Base-by-base conservation (phyloP, 768 basidiomycete genomes). In the Auriscalpium microsporum region DNA sequence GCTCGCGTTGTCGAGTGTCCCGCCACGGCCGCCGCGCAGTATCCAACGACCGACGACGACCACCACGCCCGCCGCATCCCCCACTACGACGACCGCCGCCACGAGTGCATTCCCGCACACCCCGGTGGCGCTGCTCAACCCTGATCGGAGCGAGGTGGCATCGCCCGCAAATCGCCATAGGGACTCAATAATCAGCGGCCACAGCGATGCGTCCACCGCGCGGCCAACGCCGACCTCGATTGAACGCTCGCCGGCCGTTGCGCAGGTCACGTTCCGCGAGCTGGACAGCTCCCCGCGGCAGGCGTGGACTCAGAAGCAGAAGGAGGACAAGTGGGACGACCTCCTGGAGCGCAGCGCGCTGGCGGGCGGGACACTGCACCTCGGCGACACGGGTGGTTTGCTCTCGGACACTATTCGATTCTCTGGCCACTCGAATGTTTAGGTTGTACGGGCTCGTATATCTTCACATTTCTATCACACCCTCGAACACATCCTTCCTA, bases 361-460 rank as follows among this genome's bases (percentile, higher is more conserved):
- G 50, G 88, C 88, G 1, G 88, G 88, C 1, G 88, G 88, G 45
- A 90, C 88, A 52, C 64, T 90, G 53, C 84, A 82, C 61, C 64
- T 89, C 7, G 78, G 72, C 5, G 50, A 46, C 23, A 54, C 44
- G 23, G 61, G 64, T 36, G 72, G 73, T 8, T 73, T 70, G 17
- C 68, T 80, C 62, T 77, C 78, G 53, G 78, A 78, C 56, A 69
- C 55, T 28, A 48, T 76, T 28, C 68, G 73, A 8, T 69, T 75
- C 50, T 78, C 77, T 51, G 56, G 57, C 13, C 59, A 59, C 55
- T 64, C 65, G 17, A 8, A 45, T 37, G 28, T 35, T 17, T 40
- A 37, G 19, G 37, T 34, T 40, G 47, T 21, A 48, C 28, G 47
- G 19, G 28, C 36, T 17, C 4, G 34, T 9, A 35, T 10, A 21